phyloP scores from a whole-genome alignment of 192 early-diverging fungal genomes.

The Thoreauomyces humboldtii region DNA sequence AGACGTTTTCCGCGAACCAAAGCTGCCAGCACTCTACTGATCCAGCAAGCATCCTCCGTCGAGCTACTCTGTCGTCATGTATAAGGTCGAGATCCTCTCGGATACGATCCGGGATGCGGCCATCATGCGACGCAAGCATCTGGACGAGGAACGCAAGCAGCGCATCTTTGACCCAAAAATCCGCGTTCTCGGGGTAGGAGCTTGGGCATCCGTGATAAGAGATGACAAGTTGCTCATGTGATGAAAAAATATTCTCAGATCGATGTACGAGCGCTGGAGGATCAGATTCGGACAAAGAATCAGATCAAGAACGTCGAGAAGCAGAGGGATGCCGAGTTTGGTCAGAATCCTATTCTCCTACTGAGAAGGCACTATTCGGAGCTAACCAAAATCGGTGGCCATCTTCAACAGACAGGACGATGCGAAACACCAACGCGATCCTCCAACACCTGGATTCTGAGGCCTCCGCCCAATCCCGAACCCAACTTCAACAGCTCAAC shows the following conservation, averaged over 20 bases:
- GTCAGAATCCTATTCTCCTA: too few species aligned
- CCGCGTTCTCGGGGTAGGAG: slow-evolving; percentile 48
- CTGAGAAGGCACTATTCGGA: too few species aligned
- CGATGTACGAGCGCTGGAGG: slow-evolving; percentile 51
- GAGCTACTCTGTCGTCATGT: too few species aligned
- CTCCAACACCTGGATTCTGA: slow-evolving; percentile 47
- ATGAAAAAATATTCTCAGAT: slow-evolving; percentile 35
- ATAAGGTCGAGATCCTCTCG: slow-evolving; percentile 55
- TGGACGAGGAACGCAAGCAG: slow-evolving; percentile 58
- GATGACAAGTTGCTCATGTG: neutral
- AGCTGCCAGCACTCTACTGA: too few species aligned
- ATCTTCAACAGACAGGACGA: slow-evolving; percentile 29
- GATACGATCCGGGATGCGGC: slow-evolving; percentile 52
- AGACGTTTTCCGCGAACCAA: too few species aligned
- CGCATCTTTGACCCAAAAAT: slow-evolving; percentile 61
- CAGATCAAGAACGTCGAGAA: slow-evolving; percentile 42
- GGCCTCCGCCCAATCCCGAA: slow-evolving; percentile 26
- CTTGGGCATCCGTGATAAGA: too few species aligned
- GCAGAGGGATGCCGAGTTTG: slow-evolving; percentile 43
- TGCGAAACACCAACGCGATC: slow-evolving; percentile 44
- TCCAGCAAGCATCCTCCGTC: too few species aligned
- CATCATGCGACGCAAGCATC: slow-evolving; percentile 42
- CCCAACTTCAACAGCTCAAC: slow-evolving; percentile 37
- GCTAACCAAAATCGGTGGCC: too few species aligned
- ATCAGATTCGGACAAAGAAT: slow-evolving; percentile 55